Conservation (phyloP, 169 alveolate species). For the Eimeria acervulina region DNA sequence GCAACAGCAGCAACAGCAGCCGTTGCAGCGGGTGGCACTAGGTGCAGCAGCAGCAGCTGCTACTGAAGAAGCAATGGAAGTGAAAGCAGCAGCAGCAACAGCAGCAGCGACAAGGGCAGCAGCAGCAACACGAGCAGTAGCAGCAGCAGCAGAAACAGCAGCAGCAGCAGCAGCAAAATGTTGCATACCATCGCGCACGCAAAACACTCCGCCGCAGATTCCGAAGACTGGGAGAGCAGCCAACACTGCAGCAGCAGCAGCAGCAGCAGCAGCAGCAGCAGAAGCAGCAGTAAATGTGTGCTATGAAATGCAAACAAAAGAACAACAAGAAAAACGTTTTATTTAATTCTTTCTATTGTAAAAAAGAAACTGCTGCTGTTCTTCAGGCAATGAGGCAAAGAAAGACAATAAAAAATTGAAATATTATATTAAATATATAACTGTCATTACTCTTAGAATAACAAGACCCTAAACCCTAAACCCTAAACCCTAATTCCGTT, state of each 20-base stretch:
- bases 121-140: neutral
- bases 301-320: neutral
- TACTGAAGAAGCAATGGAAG: neutral
- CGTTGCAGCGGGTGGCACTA: no score
- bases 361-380: no score
- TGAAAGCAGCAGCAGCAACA: neutral
- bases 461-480: slow-evolving; percentile 1
- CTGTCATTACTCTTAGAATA: no score
- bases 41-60: no score
- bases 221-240: neutral
- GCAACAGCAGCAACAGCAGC: no score
- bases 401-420: neutral
- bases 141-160: slow-evolving; percentile 12
- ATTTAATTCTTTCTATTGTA: no score
- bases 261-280: slow-evolving; percentile 44
- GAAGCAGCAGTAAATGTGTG: neutral
- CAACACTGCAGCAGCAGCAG: slow-evolving; percentile 34
- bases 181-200: neutral
- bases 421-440: no score
- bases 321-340: neutral
- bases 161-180: slow-evolving; percentile 26
- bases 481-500: slow-evolving; percentile 17
- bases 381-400: no score
- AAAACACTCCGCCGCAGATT: neutral
- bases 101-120: neutral